These are phyloP conservation scores for Cladosporium phlei DNA, from an alignment of 2,329 filamentous ascomycete species.

Conservation along the genomic window DNA sequence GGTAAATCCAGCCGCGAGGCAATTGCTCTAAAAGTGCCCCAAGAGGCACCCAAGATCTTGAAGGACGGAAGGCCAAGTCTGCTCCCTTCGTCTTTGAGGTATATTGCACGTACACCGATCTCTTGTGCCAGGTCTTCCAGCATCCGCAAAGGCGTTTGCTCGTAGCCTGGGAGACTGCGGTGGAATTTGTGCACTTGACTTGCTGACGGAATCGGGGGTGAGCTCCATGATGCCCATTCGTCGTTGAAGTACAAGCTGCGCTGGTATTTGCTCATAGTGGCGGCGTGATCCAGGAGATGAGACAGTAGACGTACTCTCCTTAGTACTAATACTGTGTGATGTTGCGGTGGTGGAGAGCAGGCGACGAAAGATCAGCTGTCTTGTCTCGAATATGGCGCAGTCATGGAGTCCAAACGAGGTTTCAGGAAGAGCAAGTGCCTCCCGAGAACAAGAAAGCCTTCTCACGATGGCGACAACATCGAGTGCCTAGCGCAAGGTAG, in stretches of 20 bases:
- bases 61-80: constrained; percentile 66
- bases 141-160: constrained; percentile 48
- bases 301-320: no score
- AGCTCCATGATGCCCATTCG: constrained; percentile 4
- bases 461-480: no score
- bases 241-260: constrained; percentile 1
- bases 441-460: no score
- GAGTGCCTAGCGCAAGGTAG: no score
- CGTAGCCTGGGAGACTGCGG: constrained; percentile 50
- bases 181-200: constrained; percentile 45
- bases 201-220: neutral
- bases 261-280: neutral
- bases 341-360: no score
- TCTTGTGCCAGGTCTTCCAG: constrained; percentile 52
- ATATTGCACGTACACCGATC: constrained; percentile 52
- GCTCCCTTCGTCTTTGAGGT: constrained; percentile 64
- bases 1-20: constrained; percentile 40
- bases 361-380: no score
- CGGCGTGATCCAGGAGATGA: no score
- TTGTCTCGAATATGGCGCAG: no score
- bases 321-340: no score
- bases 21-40: constrained; percentile 60
- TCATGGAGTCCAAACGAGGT: no score
- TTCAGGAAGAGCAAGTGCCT: no score
- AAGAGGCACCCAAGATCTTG: constrained; percentile 73